These are phyloP conservation scores for Friedmanniomyces simplex DNA, from an alignment of 495 filamentous ascomycete genomes.

Conservation along the genomic window DNA sequence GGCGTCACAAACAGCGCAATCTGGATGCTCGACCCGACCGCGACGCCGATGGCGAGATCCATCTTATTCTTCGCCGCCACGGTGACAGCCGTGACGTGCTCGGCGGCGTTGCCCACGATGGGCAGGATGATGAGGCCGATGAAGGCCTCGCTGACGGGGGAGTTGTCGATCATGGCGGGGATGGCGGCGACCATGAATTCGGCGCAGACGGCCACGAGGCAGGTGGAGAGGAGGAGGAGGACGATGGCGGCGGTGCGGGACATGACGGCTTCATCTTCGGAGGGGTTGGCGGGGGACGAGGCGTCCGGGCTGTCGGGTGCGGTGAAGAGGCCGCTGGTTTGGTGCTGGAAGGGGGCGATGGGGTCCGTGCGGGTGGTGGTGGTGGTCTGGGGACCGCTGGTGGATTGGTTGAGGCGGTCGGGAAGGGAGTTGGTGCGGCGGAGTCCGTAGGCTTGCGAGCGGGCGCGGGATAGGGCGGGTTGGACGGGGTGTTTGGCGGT, in stretches of 20 bases:
- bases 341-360: conserved; percentile 30
- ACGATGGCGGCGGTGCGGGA: conserved; percentile 65
- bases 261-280: conserved; percentile 39
- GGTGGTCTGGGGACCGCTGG: not conserved
- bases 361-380: conserved; percentile 24
- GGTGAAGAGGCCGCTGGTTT: not conserved
- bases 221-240: conserved; percentile 65
- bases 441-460: conserved; percentile 44
- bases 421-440: conserved; percentile 74
- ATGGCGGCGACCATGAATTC: conserved; percentile 82
- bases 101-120: conserved; percentile 85
- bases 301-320: no score
- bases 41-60: conserved; percentile 86
- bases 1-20: conserved; percentile 85
- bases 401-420: conserved; percentile 40
- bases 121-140: conserved; percentile 83
- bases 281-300: no score
- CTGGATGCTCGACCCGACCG: conserved; percentile 80
- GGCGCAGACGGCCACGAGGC: conserved; percentile 72
- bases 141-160: conserved; percentile 63
- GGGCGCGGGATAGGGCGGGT: conserved; percentile 4
- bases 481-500: conserved; percentile 2
- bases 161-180: conserved; percentile 54
- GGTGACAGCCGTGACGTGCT: conserved; percentile 82
- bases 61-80: conserved; percentile 93